Evolutionary conservation across 2,329 filamentous ascomycete species (phyloP).

Genomic region (Stromatinia cepivora): DNA sequence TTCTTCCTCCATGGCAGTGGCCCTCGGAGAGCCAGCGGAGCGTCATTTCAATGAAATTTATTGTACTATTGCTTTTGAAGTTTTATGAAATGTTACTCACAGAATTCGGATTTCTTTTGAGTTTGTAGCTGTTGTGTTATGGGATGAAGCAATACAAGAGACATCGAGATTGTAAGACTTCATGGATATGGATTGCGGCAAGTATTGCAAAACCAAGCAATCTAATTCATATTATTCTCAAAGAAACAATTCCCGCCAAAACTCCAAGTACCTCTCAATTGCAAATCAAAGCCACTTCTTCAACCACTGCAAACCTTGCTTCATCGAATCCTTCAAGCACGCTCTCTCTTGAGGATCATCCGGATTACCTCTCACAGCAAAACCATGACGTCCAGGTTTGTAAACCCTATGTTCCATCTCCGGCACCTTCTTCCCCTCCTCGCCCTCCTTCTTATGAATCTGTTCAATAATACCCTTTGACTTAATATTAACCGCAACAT

Average conservation of each 20-base stretch:
- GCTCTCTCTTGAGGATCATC: slow-evolving; percentile 42
- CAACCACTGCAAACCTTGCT: slow-evolving; percentile 32
- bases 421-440: slow-evolving; percentile 37
- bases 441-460: slow-evolving; percentile 28
- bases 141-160: too few species aligned
- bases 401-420: slow-evolving; percentile 42
- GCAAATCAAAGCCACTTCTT: slow-evolving; percentile 19
- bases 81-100: too few species aligned
- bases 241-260: background rate
- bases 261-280: background rate
- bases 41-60: too few species aligned
- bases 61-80: too few species aligned
- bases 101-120: too few species aligned
- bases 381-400: slow-evolving; percentile 42
- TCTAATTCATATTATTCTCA: background rate
- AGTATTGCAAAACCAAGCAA: background rate
- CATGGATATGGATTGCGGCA: background rate
- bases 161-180: too few species aligned
- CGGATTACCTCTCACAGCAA: slow-evolving; percentile 44
- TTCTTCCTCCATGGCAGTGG: too few species aligned
- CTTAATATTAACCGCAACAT: slow-evolving; percentile 38
- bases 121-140: too few species aligned
- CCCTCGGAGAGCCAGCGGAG: too few species aligned
- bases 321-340: slow-evolving; percentile 43
- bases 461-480: background rate